A percentile compares a stretch with the other conserved stretches of the same genome.
Evolutionary conservation across 352 stramenopile genomes (phyloP).

Genomic region (Saprolegnia diclina): DNA sequence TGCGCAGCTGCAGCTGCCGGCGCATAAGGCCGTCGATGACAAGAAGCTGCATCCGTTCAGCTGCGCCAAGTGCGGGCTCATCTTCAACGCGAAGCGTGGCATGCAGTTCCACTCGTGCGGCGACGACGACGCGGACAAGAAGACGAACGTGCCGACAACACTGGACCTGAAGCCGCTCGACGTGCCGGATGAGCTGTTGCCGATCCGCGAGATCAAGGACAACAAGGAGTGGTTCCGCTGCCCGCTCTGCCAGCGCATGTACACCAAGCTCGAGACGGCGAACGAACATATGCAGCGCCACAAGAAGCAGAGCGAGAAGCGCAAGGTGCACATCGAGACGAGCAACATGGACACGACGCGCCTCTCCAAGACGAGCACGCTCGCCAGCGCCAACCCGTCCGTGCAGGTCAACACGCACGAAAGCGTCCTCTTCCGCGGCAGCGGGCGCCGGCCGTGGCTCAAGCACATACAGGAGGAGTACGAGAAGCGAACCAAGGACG

Average conservation of each 20-base stretch:
- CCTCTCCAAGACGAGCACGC: constrained; percentile 66
- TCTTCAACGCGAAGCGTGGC: constrained; percentile 76
- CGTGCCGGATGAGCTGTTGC: constrained; percentile 50
- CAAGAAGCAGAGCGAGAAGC: constrained; percentile 82
- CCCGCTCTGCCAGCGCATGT: constrained; percentile 68
- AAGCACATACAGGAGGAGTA: constrained; percentile 53
- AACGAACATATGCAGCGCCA: constrained; percentile 77
- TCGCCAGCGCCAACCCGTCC: constrained; percentile 78
- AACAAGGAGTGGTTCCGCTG: constrained; percentile 86
- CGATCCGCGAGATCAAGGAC: constrained; percentile 70
- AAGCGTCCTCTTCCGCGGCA: constrained; percentile 74
- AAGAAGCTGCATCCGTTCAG: constrained; percentile 84
- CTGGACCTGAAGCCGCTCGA: constrained; percentile 57
- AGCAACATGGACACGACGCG: constrained; percentile 74
- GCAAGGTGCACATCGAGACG: constrained; percentile 80
- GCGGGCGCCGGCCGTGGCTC: constrained; percentile 67
- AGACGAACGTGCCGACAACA: background rate
- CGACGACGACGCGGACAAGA: constrained; percentile 36
- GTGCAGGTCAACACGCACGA: constrained; percentile 86
- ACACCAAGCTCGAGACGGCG: constrained; percentile 66
- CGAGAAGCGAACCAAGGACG: constrained; percentile 5
- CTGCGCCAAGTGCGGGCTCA: constrained; percentile 74
- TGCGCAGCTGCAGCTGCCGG: constrained; percentile 39
- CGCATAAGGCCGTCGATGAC: constrained; percentile 80
- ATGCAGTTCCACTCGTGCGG: constrained; percentile 85